Percentiles rank a stretch among this genome's conserved stretches.
These are phyloP conservation scores for Abrus pulchellus DNA, from an alignment of 306 rosid genomes.

Conservation along the genomic window DNA sequence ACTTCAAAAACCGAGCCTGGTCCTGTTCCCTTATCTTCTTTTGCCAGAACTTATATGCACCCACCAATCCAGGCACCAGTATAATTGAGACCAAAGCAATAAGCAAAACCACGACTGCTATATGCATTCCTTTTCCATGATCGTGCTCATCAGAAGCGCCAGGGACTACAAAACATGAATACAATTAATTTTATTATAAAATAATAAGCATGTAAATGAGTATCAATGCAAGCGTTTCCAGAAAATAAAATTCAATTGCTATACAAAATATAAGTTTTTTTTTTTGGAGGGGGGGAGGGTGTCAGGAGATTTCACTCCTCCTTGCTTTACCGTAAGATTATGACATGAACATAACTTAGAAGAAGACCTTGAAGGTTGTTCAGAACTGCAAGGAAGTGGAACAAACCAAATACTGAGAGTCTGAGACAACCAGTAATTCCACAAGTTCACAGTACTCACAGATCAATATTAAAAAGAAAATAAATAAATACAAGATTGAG, in stretches of 20 bases:
- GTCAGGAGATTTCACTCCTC: neutral
- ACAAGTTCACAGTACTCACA: constrained; percentile 1
- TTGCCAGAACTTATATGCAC: constrained; percentile 76
- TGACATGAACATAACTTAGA: neutral
- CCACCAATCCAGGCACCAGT: constrained; percentile 54
- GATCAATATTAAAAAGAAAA: constrained; percentile 1
- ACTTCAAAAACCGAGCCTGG: constrained; percentile 79
- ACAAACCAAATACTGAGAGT: constrained; percentile 1
- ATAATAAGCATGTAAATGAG: constrained; percentile 18
- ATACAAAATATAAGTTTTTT: neutral
- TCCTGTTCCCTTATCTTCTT: constrained; percentile 76
- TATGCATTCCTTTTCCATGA: constrained; percentile 55
- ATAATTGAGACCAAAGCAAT: constrained; percentile 48
- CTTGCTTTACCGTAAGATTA: neutral
- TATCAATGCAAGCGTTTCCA: neutral
- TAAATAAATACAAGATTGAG: neutral
- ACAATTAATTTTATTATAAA: constrained; percentile 20
- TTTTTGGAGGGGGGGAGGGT: too few relatives aligned
- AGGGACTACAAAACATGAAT: constrained; percentile 60
- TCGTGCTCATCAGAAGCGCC: constrained; percentile 34
- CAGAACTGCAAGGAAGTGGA: constrained; percentile 30
- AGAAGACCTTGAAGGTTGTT: constrained; percentile 7
- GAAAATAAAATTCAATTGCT: neutral
- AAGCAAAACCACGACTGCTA: constrained; percentile 61
- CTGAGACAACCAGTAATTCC: neutral